These are phyloP conservation scores for Pseudocercospora pini-densiflorae DNA, from an alignment of 2,329 filamentous ascomycete genomes.

Conservation along the genomic window DNA sequence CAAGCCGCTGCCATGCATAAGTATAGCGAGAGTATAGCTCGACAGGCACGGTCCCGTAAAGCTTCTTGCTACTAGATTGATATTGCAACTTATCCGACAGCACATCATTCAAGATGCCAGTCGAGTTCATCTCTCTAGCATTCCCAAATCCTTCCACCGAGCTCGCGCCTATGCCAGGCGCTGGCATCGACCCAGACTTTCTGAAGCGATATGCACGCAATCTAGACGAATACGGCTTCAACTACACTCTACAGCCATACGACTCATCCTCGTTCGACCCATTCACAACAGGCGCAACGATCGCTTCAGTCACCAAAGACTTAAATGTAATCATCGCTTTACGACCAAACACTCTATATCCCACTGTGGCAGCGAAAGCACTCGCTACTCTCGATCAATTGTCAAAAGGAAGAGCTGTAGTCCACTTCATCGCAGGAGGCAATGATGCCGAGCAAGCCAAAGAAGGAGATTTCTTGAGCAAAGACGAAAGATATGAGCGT, in stretches of 20 bases:
- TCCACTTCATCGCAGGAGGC: slow-evolving; percentile 67
- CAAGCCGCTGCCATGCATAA: background rate
- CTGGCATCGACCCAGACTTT: slow-evolving; percentile 60
- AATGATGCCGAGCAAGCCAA: slow-evolving; percentile 64
- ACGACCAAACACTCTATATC: slow-evolving; percentile 65
- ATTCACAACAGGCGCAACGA: slow-evolving; percentile 64
- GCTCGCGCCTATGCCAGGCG: slow-evolving; percentile 57
- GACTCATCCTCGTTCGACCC: slow-evolving; percentile 61
- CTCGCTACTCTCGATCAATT: slow-evolving; percentile 66
- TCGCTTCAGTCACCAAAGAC: slow-evolving; percentile 61
- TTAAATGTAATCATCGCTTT: slow-evolving; percentile 66
- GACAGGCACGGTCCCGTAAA: background rate
- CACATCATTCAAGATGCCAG: slow-evolving; percentile 27
- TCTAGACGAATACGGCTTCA: slow-evolving; percentile 64
- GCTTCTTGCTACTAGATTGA: background rate
- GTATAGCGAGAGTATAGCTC: background rate
- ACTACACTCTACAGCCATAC: slow-evolving; percentile 66
- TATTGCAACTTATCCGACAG: background rate
- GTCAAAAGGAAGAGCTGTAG: slow-evolving; percentile 61
- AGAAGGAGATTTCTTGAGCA: slow-evolving; percentile 64
- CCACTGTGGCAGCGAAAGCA: slow-evolving; percentile 65
- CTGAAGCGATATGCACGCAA: slow-evolving; percentile 61
- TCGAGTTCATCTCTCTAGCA: slow-evolving; percentile 64
- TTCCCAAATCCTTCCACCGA: slow-evolving; percentile 63
- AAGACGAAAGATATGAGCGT: slow-evolving; percentile 62